Evolutionary conservation across 2,329 filamentous ascomycete genomes (phyloP).

Genomic region (Trichoderma sp.): DNA sequence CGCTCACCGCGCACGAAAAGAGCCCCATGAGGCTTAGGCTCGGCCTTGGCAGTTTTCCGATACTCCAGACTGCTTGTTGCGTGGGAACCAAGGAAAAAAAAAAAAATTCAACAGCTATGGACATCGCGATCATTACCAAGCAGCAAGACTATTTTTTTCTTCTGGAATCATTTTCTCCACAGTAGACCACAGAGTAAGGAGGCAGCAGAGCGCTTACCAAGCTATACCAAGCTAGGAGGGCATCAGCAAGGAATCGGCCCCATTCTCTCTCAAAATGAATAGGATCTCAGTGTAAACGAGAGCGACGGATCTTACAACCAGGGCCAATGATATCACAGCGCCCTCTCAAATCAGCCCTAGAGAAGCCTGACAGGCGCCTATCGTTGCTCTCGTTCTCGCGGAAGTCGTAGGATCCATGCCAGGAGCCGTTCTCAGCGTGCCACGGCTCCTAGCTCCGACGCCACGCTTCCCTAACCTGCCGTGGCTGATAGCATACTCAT

Average conservation of each 20-base stretch:
- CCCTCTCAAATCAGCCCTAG: slow-evolving; percentile 18
- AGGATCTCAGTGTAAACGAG: not conserved
- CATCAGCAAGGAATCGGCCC: not conserved
- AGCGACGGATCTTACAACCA: not conserved
- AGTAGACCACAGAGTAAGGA: not conserved
- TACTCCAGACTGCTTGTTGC: not conserved
- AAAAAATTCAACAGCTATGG: not conserved
- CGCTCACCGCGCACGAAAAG: slow-evolving; percentile 14
- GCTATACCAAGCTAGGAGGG: not conserved
- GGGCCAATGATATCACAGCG: slow-evolving; percentile 10
- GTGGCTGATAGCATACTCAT: not conserved
- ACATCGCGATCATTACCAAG: not conserved
- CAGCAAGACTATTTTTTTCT: not conserved
- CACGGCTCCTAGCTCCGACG: slow-evolving; percentile 10
- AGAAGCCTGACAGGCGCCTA: slow-evolving; percentile 1
- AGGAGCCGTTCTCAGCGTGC: slow-evolving; percentile 3
- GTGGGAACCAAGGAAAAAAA: not conserved
- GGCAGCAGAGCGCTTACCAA: slow-evolving; percentile 2
- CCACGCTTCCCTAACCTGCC: slow-evolving; percentile 2
- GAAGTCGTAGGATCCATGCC: not conserved
- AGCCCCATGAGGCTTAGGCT: slow-evolving; percentile 19
- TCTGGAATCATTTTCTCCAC: not conserved
- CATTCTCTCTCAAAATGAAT: not conserved
- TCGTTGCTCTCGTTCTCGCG: not conserved
- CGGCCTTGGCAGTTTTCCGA: slow-evolving; percentile 15